These are phyloP conservation scores for Setaria italica DNA, from an alignment of 202 grass and related monocot species.

Conservation along the genomic window DNA sequence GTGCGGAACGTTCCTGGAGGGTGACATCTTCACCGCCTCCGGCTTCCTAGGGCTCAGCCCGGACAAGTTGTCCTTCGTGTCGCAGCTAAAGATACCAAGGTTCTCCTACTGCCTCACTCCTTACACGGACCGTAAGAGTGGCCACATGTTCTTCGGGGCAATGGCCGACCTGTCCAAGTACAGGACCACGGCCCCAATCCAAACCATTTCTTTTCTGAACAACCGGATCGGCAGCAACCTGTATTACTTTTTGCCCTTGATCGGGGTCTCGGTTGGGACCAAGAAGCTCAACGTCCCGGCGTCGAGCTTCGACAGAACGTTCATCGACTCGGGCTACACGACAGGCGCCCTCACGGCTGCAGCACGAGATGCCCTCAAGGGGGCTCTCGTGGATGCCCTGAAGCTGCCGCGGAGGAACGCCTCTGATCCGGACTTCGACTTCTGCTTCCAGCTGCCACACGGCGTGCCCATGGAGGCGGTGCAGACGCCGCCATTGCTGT, in stretches of 20 bases:
- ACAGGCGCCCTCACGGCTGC: background rate
- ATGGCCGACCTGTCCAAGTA: conserved; percentile 1
- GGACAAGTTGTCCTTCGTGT: background rate
- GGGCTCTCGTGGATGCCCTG: background rate
- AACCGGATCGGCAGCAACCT: background rate
- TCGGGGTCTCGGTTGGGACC: background rate
- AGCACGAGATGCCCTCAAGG: background rate
- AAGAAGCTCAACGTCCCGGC: background rate
- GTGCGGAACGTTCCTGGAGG: background rate
- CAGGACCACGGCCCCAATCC: background rate
- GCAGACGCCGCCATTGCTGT: background rate
- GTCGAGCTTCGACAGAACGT: background rate
- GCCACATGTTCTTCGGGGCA: background rate
- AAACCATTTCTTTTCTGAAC: background rate
- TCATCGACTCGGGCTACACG: background rate
- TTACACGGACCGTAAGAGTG: background rate
- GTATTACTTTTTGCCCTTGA: background rate
- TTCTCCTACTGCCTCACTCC: background rate
- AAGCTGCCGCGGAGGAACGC: background rate
- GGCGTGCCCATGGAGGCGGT: background rate
- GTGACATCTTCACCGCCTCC: background rate
- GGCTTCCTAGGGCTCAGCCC: background rate
- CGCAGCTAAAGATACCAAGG: background rate
- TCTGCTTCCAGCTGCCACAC: conserved; percentile 1
- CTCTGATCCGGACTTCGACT: background rate